Evolutionary conservation across 495 filamentous ascomycete species (phyloP).

Genomic region (Letharia lupina): DNA sequence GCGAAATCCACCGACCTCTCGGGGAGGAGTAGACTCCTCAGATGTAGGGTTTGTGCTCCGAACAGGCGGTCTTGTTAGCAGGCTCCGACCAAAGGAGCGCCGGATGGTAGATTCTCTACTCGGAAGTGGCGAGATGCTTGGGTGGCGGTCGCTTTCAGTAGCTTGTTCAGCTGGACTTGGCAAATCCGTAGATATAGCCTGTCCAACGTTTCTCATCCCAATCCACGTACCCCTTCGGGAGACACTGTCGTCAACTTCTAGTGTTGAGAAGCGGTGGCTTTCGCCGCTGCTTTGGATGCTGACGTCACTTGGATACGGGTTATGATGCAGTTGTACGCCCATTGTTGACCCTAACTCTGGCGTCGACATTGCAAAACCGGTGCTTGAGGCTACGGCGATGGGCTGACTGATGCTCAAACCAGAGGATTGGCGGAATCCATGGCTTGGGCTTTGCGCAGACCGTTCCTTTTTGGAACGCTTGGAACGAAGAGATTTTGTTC

Average conservation of each 20-base stretch:
- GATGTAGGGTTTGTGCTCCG: not conserved
- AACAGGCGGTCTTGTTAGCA: not conserved
- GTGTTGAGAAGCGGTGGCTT: not conserved
- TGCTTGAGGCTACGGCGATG: constrained; percentile 2
- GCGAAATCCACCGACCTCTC: constrained; percentile 2
- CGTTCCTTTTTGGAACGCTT: not conserved
- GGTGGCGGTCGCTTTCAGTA: not conserved
- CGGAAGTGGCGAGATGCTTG: not conserved
- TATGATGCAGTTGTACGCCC: not conserved
- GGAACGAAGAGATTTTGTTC: not conserved
- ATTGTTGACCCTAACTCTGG: not conserved
- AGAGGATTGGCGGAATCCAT: not conserved
- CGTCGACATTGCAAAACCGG: not conserved
- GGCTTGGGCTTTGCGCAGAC: not conserved
- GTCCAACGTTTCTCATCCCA: not conserved
- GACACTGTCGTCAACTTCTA: not conserved
- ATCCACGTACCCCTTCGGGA: not conserved
- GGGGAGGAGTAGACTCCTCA: not conserved
- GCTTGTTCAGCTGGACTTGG: not conserved
- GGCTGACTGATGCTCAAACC: not conserved
- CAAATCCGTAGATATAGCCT: not conserved
- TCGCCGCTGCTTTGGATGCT: not conserved
- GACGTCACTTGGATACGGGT: not conserved
- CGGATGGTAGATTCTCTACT: constrained; percentile 5
- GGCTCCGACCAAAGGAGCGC: not conserved